A percentile compares a stretch with the other conserved stretches of the same genome.
These are phyloP conservation scores for Axilococcus clingmanii DNA, from an alignment of 139 green algal species.

Conservation along the genomic window DNA sequence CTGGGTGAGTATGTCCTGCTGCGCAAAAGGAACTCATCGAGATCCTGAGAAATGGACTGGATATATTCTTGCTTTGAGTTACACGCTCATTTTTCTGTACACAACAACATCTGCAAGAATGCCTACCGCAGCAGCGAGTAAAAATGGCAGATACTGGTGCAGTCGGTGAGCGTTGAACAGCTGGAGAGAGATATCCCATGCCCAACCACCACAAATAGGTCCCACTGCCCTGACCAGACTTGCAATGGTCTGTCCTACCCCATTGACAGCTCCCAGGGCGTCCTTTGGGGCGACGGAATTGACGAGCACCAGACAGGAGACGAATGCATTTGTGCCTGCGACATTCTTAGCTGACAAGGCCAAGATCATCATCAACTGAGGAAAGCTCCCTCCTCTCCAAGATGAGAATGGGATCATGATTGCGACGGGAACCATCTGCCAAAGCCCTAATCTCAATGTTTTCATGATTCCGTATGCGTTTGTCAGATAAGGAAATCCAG, in stretches of 20 bases:
- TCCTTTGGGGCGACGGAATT: constrained; percentile 28
- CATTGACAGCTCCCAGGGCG: constrained; percentile 53
- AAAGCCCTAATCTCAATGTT: constrained; percentile 20
- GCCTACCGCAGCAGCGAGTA: constrained; percentile 14
- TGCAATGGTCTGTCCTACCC: constrained; percentile 51
- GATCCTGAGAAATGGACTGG: too few species aligned
- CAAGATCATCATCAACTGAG: constrained; percentile 6
- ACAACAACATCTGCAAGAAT: constrained; percentile 10
- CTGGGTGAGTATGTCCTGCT: constrained; percentile 29
- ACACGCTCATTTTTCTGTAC: constrained; percentile 8
- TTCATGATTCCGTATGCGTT: constrained; percentile 1
- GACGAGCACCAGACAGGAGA: constrained; percentile 25
- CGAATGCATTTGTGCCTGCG: constrained; percentile 10
- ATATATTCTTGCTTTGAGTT: background rate
- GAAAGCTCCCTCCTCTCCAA: constrained; percentile 1
- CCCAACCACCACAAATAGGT: constrained; percentile 41
- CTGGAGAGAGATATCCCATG: constrained; percentile 35
- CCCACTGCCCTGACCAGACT: constrained; percentile 41
- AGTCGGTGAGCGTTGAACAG: constrained; percentile 13
- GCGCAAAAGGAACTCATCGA: constrained; percentile 2
- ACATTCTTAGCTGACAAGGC: background rate
- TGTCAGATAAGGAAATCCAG: constrained; percentile 39
- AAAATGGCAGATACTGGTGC: constrained; percentile 54
- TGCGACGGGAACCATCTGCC: constrained; percentile 7
- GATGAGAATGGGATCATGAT: constrained; percentile 33